Percentiles rank a stretch among this genome's conserved stretches.
Conservation (phyloP, 345 rosid species). For the Chamaenerion angustifolium region DNA sequence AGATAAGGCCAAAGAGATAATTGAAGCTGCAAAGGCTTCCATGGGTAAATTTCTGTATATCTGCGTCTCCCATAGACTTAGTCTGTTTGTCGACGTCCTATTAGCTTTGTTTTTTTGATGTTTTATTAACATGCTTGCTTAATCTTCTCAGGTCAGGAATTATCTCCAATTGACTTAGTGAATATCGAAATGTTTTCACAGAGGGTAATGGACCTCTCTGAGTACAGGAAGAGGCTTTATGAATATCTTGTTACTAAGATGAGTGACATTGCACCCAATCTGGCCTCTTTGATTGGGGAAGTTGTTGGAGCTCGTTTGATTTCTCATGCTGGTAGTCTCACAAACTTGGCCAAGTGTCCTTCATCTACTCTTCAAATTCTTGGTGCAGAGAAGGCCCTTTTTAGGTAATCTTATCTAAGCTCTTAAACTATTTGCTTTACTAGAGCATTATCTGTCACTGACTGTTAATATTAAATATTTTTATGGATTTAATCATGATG, state of each 20-base stretch:
- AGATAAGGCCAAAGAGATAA: conserved; percentile 75
- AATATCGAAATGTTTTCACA: conserved; percentile 75
- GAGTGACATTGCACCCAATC: conserved; percentile 90
- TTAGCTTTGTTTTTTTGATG: neutral
- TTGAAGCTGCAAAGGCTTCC: conserved; percentile 94
- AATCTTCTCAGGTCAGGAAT: conserved; percentile 57
- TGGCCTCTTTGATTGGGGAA: conserved; percentile 87
- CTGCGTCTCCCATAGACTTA: neutral
- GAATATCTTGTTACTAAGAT: conserved; percentile 81
- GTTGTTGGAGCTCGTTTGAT: conserved; percentile 88
- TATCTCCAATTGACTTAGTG: conserved; percentile 70
- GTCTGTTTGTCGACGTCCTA: neutral
- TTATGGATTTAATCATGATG: neutral
- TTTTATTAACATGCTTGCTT: conserved; percentile 1
- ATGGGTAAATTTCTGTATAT: conserved; percentile 45
- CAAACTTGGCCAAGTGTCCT: conserved; percentile 93
- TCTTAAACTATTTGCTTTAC: neutral
- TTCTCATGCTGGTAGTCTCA: conserved; percentile 97
- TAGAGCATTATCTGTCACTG: neutral
- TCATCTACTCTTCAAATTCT: conserved; percentile 98
- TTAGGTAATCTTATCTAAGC: conserved; percentile 37
- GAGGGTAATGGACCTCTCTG: conserved; percentile 71
- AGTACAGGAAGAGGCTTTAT: conserved; percentile 74
- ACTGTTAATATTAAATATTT: neutral
- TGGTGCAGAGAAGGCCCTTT: conserved; percentile 91